Base-by-base conservation (phyloP, 495 filamentous ascomycete species). In the Alectoria sarmentosa region DNA sequence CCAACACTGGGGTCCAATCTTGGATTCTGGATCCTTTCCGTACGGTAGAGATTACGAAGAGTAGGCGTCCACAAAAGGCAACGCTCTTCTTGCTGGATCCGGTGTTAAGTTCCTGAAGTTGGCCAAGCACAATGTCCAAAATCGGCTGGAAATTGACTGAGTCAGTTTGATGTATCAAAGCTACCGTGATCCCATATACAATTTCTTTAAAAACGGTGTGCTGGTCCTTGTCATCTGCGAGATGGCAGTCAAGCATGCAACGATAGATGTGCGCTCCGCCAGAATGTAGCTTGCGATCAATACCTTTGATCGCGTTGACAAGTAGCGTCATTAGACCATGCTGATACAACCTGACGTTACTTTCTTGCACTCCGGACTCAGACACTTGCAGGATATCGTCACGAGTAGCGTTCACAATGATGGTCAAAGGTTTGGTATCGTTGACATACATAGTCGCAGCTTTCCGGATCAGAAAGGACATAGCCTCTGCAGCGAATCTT, bases 391-490 rank as follows among this genome's bases (percentile, higher is more conserved):
- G 73, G 36, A 95, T 76, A 71, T 95, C 90, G 30, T 82, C 75
- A 52, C 88, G 81, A 1, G 86, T 84, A 73, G 90, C 88, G 3
- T 79, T 75, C 1, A 95, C 74, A 37, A 96, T 86, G 32, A 80
- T 74, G 23, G 84, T 76, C 46, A 98, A 78, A 3, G 92, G 84
- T 30, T 67, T 68, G 30, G 83, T 83, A 67, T 90, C 87, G 69
- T 89, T 87, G 63, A 88, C 83, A 62, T 89, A 88, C 0, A 83
- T 80, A 36, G 88, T 81, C 3, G 85, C 90, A 39, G 92, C 90
- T 76, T 96, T 98, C 68, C 91, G 86, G 38, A 98, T 79, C 26
- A 99, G 78, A 71, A 97, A 98, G 64, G 92, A 95, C 79, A 98
- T 83, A 14, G 93, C 90, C 76, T 99, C 94, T 32, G 93, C 94